Conservation (phyloP, 2,329 filamentous ascomycete species). For the Fusarium sp. region DNA sequence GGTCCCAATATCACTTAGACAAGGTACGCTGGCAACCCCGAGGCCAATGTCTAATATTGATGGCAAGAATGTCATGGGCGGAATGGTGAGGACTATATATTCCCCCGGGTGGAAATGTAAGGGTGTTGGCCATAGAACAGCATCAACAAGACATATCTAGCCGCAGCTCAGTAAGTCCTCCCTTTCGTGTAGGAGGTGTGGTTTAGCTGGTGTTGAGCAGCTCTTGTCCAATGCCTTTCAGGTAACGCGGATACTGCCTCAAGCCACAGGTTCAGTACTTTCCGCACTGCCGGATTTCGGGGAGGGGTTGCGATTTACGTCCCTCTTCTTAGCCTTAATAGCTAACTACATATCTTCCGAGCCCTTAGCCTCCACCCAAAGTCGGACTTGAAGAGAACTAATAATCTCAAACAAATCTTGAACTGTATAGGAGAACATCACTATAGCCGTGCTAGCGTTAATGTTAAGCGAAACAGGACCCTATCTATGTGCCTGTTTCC, state of each 20-base stretch:
- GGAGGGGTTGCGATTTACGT: background rate
- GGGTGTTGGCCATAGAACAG: background rate
- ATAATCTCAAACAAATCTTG: background rate
- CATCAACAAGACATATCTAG: background rate
- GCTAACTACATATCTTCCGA: background rate
- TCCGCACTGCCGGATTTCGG: background rate
- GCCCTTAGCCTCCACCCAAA: background rate
- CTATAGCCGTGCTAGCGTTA: background rate
- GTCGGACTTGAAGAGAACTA: background rate
- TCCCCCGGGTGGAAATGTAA: background rate
- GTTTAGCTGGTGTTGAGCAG: background rate
- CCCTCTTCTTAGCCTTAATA: background rate
- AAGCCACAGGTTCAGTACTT: background rate
- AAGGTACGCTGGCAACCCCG: background rate
- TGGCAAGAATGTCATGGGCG: background rate
- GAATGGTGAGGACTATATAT: background rate
- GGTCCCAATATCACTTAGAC: background rate
- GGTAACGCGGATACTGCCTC: background rate
- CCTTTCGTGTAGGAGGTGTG: background rate
- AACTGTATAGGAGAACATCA: background rate
- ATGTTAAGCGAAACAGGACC: background rate
- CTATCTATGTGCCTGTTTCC: background rate
- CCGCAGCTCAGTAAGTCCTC: background rate
- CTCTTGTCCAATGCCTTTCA: background rate
- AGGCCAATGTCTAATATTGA: background rate